Evolutionary conservation across 352 stramenopile genomes (phyloP), one percentile per base, ranked within the genome.

Genomic region (Globisporangium rhizosaccharum): DNA sequence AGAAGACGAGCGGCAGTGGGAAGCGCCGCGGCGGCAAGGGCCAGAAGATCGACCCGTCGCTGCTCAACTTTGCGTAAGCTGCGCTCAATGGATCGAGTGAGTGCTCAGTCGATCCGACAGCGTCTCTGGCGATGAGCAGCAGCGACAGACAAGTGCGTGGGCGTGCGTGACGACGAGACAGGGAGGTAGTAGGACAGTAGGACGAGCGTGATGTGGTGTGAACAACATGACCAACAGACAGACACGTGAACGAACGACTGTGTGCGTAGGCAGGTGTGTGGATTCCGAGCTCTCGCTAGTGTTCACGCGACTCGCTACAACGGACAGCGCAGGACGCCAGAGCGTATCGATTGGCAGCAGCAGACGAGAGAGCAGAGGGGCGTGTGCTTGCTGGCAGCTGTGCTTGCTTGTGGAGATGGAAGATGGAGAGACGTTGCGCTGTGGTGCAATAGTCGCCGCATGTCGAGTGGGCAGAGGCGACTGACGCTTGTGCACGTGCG

Each of bases 21-120:
- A 87, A 82, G 57, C 79, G 81, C 37, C 73, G 79, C 39, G 59
- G 59, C 46, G 63, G 71, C 18, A 90, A 89, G 64, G 73, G 75
- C 51, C 75, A 90, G 68, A 85, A 88, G 61, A 68, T 87, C 53
- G 82, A 92, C 66, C 70, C 78, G 46, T 88, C 75, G n/a, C 64
- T 91, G 62, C 60, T 89, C 41, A 88, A 82, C 71, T 90, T 64
- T 59, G 59, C 52, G 45, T 64, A 59, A 26, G 15, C 20, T 17
- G 26, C 26, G n/a, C 10, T 8, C 41, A 23, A 23, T 23, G 23
- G 17, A 46, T 8, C 17, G 44, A 23, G 44, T 48, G 30, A 5
- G 30, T 36, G 30, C 17, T 5, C 25, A 6, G 23, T 48, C 18
- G 44, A 48, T 20, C 30, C 30, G 30, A 36, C 42, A 3, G 15